These are phyloP conservation scores for Lactarius tabidus DNA, from an alignment of 768 basidiomycete genomes.

Conservation along the genomic window DNA sequence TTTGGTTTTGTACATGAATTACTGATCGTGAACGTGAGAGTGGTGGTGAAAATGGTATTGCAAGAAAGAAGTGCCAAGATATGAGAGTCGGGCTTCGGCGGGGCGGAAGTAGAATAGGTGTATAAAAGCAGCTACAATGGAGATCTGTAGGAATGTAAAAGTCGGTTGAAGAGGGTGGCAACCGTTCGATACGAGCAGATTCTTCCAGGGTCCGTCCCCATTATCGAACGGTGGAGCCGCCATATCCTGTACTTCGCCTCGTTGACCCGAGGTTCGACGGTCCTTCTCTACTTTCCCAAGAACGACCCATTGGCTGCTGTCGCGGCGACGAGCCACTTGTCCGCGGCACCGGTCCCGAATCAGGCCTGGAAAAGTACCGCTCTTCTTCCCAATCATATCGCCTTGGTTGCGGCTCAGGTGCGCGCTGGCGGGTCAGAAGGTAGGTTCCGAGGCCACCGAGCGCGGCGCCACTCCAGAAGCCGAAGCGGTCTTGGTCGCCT, in stretches of 20 bases:
- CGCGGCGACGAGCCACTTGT: constrained; percentile 13
- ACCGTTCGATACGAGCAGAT: neutral
- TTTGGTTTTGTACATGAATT: neutral
- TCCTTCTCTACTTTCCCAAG: constrained; percentile 54
- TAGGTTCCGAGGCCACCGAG: constrained; percentile 67
- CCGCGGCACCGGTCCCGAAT: constrained; percentile 31
- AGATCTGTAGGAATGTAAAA: neutral
- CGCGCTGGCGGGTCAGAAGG: constrained; percentile 38
- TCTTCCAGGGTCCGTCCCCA: constrained; percentile 9
- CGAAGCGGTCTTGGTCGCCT: constrained; percentile 38
- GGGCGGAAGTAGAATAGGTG: neutral
- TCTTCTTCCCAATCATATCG: constrained; percentile 61
- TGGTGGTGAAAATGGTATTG: neutral
- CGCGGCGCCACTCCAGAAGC: constrained; percentile 83
- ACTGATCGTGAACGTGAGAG: neutral
- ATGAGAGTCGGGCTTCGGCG: neutral
- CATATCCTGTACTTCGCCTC: constrained; percentile 76
- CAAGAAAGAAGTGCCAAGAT: neutral
- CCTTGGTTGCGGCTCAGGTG: constrained; percentile 30
- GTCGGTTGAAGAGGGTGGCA: neutral
- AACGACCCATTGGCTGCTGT: constrained; percentile 10
- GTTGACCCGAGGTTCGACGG: constrained; percentile 64
- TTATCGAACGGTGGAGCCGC: constrained; percentile 69
- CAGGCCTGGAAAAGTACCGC: constrained; percentile 24
- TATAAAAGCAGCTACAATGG: neutral